Evolutionary conservation across 1,284 basidiomycete species (phyloP), one percentile per base, ranked within the genome.

Genomic region (Ustilago esculenta): DNA sequence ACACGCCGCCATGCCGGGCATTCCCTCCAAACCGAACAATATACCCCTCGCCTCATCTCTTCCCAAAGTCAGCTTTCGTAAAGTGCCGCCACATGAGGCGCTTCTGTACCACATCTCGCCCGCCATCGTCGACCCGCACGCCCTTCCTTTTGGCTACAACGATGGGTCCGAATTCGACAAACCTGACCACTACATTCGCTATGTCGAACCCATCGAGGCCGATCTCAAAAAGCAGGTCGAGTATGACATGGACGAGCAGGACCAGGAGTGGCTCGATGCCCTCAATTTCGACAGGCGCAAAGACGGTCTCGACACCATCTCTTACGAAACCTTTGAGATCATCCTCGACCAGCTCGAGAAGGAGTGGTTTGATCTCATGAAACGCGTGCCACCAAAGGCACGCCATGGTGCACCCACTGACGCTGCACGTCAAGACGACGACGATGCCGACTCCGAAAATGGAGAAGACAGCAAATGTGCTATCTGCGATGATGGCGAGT

Each of bases 241-340:
- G 82, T 99, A 99, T 85, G 96, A 98, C 82, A 98, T 98, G 94
- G 96, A 98, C 79, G 96, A 98, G 81, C 95, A 98, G 94, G 95
- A 98, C 83, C 89, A 94, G 82, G 91, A 93, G 82, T 99, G 96
- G 96, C 87, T 99, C 6, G 91, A 96, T 72, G 84, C 85, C 0
- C 84, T 94, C 70, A 99, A 99, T 76, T 77, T 83, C 7, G 92
- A 97, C 57, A 86, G 96, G 24, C 90, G 87, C 82, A 90, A 89
- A 72, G 88, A 91, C 27, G 89, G 92, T 58, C 81, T 89, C 27
- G 90, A 90, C 70, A 45, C 41, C 24, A 61, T 81, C 21, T 67
- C 75, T 9, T 92, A 90, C 80, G 95, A 98, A 81, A 84, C 88
- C 1, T 98, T 99, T 60, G 96, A 98, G 83, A 90, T 98, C 63